Evolutionary conservation across 352 stramenopile species (phyloP), one percentile per base, ranked within the genome.

Genomic region (Phytophthora pisi): DNA sequence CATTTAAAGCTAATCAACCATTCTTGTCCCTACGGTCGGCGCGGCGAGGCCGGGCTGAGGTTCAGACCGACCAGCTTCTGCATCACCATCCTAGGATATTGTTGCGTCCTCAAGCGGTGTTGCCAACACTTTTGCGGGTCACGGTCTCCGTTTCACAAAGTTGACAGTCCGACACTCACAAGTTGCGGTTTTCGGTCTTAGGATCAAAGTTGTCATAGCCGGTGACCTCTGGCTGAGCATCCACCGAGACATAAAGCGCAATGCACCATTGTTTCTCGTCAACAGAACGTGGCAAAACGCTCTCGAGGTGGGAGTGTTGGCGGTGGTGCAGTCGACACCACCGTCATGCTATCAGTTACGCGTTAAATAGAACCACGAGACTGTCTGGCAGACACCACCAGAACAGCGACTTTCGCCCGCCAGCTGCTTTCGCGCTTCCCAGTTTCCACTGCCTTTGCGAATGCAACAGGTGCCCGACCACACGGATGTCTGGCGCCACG

Each of bases 1-100:
- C 36, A 51, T 53, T 51, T 61, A 61, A 63, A 69, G 49, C 66
- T 64, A 65, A 38, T 73, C 61, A 68, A 64, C 59, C 66, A 60
- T 61, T 43, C 68, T 64, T 63, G 52, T 69, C 51, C 54, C 38
- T 46, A 46, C 38, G 43, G 15, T 56, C 46, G 15, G 8, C 9
- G 34, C 7, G 9, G 24, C 42, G n/a, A 38, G 7, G 9, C 47
- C 3, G 49, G 13, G 38, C 11, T 6, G 50, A 68, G 31, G 53
- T 63, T 68, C 61, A 54, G 60, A 61, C 51, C 46, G 62, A 66
- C 56, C 63, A 66, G 55, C 63, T 49, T 70, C 56, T 70, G 52
- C 63, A 40, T 70, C 49, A 59, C 63, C 49, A 70, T 70, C 63
- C 42, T 51, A 46, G 11, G 38, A 46, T 46, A 46, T 46, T 43